Percentiles rank a stretch among this genome's conserved stretches.
Conservation (phyloP, 2,329 filamentous ascomycete genomes). For the Venturiaceae sp. region DNA sequence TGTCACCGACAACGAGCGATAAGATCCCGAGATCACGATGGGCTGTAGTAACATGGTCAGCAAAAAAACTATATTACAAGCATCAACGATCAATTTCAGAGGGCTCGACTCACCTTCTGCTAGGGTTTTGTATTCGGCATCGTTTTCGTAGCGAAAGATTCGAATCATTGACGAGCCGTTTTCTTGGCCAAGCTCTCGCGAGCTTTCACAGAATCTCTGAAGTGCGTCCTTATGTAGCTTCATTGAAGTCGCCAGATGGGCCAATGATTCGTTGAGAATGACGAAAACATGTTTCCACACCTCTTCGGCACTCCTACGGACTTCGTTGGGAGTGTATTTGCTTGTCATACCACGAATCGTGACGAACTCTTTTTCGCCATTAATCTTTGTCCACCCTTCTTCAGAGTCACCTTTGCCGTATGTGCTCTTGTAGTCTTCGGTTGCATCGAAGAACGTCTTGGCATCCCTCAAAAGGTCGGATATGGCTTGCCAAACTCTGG, state of each 20-base stretch:
- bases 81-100: too few relatives aligned
- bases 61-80: background rate
- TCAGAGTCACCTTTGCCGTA: constrained; percentile 24
- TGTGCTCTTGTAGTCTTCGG: constrained; percentile 15
- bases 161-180: constrained; percentile 26
- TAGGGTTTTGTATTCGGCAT: constrained; percentile 21
- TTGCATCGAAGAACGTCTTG: constrained; percentile 21
- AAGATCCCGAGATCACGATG: constrained; percentile 25
- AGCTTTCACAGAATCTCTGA: constrained; percentile 7
- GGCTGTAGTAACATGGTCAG: constrained; percentile 8
- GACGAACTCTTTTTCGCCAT: constrained; percentile 29
- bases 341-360: constrained; percentile 22
- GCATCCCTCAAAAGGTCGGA: constrained; percentile 22
- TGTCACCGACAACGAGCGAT: constrained; percentile 22
- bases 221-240: constrained; percentile 5
- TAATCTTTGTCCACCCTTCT: constrained; percentile 25
- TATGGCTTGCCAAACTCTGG: too few relatives aligned
- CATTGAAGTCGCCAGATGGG: constrained; percentile 16
- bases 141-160: constrained; percentile 25
- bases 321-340: constrained; percentile 14
- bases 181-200: constrained; percentile 4
- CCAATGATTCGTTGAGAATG: constrained; percentile 17
- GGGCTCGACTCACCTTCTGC: constrained; percentile 23
- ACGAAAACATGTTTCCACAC: constrained; percentile 24
- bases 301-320: constrained; percentile 19